Evolutionary conservation across 768 basidiomycete genomes (phyloP).

Genomic region (Royoungia palumana): DNA sequence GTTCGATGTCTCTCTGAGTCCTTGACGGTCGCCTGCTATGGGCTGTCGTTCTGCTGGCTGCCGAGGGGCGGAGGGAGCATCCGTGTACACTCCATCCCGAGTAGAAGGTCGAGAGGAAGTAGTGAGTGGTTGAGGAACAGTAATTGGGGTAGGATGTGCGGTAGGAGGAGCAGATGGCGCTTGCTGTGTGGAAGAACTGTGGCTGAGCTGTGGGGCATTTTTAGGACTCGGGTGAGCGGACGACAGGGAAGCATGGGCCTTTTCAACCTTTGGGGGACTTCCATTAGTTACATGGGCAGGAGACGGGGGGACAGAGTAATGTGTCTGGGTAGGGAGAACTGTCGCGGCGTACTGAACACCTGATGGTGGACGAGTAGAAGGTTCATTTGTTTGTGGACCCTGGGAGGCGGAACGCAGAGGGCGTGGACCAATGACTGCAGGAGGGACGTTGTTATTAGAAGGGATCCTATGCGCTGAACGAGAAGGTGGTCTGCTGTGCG

Average conservation of each 20-base stretch:
- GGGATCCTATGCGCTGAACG: constrained; percentile 26
- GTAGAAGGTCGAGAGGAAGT: constrained; percentile 28
- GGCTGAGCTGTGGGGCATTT: constrained; percentile 11
- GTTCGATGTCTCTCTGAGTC: constrained; percentile 14
- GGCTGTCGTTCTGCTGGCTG: constrained; percentile 14
- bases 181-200: constrained; percentile 13
- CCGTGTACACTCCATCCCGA: constrained; percentile 18
- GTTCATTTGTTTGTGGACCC: constrained; percentile 22
- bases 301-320: constrained; percentile 19
- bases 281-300: constrained; percentile 11
- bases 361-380: constrained; percentile 26
- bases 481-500: constrained; percentile 26
- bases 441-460: constrained; percentile 15
- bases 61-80: constrained; percentile 4
- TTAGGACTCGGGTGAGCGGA: constrained; percentile 27
- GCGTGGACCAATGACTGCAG: constrained; percentile 26
- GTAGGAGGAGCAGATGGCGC: constrained; percentile 16
- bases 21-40: constrained; percentile 7
- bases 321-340: constrained; percentile 10
- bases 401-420: constrained; percentile 29
- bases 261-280: constrained; percentile 15
- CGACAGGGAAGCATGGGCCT: constrained; percentile 4
- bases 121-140: constrained; percentile 15
- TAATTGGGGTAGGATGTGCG: constrained; percentile 21
- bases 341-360: constrained; percentile 8